Evolutionary conservation across 169 alveolate species (phyloP).

Genomic region (Eimeria sp.): DNA sequence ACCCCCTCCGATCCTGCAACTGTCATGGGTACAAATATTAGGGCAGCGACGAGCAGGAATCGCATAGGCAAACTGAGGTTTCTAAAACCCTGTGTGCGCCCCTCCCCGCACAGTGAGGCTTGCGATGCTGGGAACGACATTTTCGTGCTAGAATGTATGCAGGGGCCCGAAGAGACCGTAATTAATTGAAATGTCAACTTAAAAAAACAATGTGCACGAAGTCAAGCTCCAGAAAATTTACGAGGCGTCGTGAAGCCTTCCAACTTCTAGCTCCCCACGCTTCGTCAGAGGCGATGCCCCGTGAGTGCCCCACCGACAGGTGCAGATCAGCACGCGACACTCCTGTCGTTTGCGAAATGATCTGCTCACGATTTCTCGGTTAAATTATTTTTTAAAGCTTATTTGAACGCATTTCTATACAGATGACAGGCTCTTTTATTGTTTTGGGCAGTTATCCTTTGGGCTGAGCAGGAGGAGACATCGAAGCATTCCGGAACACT

Average conservation of each 20-base stretch:
- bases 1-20: neutral
- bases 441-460: neutral
- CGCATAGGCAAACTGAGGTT: neutral
- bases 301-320: constrained; percentile 16
- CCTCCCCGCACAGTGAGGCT: neutral
- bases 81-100: neutral
- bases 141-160: neutral
- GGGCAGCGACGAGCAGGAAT: neutral
- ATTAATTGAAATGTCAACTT: neutral
- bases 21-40: neutral
- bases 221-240: neutral
- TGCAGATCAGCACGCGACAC: neutral
- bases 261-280: neutral
- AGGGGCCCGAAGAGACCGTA: neutral
- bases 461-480: constrained; percentile 14
- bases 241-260: neutral
- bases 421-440: neutral
- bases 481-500: neutral
- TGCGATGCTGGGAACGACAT: neutral
- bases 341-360: too few relatives aligned
- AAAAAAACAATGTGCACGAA: neutral
- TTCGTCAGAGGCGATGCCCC: neutral
- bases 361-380: neutral
- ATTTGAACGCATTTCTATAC: neutral
- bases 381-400: neutral